Percentiles rank a stretch among this genome's conserved stretches.
These are phyloP conservation scores for Erodium maritimum DNA, from an alignment of 345 rosid species.

Conservation along the genomic window DNA sequence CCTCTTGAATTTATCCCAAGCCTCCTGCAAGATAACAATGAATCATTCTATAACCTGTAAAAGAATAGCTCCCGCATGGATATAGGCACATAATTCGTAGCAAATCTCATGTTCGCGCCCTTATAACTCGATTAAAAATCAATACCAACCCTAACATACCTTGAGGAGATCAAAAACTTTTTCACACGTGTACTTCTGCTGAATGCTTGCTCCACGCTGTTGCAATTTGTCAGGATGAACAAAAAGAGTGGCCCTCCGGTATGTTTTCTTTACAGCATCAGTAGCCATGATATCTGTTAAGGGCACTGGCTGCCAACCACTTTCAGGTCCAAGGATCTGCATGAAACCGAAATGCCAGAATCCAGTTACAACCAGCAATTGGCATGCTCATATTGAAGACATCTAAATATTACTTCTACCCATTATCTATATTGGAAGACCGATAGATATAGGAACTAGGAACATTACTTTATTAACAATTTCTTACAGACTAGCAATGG, in stretches of 20 bases:
- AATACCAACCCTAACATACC: slow-evolving; percentile 24
- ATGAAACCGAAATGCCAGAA: not conserved
- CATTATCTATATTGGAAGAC: no score
- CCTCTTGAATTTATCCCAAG: slow-evolving; percentile 58
- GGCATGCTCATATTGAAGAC: no score
- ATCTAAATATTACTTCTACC: no score
- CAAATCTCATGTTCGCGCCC: not conserved
- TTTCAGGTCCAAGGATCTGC: slow-evolving; percentile 87
- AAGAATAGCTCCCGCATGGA: no score
- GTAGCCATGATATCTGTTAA: slow-evolving; percentile 62
- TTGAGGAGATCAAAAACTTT: slow-evolving; percentile 91
- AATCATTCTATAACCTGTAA: no score
- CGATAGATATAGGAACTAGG: no score
- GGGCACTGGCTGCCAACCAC: slow-evolving; percentile 85
- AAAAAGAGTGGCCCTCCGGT: slow-evolving; percentile 73
- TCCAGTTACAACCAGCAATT: no score
- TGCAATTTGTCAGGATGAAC: slow-evolving; percentile 96
- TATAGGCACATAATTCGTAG: not conserved
- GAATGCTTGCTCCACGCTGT: slow-evolving; percentile 89
- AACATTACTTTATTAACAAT: no score
- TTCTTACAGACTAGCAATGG: no score
- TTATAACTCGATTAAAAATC: no score
- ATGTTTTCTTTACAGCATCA: slow-evolving; percentile 79
- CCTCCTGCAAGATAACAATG: slow-evolving; percentile 31
- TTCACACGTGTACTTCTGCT: slow-evolving; percentile 81